Conservation (phyloP, 768 basidiomycete species). For the Boletus insuetus region DNA sequence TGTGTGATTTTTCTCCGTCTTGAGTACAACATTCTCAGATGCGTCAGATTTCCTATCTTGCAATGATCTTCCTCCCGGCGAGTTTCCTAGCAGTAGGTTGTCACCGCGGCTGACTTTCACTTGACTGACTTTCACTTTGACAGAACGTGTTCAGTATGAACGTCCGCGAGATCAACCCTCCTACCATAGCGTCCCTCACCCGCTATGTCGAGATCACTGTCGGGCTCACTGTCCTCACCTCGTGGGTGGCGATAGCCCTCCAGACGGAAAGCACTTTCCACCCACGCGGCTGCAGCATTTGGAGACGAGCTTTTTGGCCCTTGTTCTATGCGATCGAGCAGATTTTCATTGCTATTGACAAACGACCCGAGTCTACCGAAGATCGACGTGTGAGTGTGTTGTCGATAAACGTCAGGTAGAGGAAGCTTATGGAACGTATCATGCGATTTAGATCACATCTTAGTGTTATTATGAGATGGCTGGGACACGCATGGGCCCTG, state of each 20-base stretch:
- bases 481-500: too few relatives aligned
- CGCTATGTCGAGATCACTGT: constrained; percentile 43
- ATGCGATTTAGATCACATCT: background rate
- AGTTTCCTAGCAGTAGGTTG: constrained; percentile 37
- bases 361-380: background rate
- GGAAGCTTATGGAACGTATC: background rate
- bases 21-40: constrained; percentile 7
- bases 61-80: constrained; percentile 61
- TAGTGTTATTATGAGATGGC: background rate
- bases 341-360: background rate
- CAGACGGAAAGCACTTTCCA: constrained; percentile 32
- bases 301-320: constrained; percentile 22
- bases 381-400: constrained; percentile 5
- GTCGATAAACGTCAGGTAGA: background rate
- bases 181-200: constrained; percentile 26
- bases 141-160: constrained; percentile 35
- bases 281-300: background rate
- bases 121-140: constrained; percentile 11
- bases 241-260: constrained; percentile 57
- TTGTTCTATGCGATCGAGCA: constrained; percentile 7
- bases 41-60: constrained; percentile 44
- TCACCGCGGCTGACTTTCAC: background rate
- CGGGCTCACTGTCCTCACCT: constrained; percentile 47
- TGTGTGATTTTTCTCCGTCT: background rate
- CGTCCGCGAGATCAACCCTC: constrained; percentile 28